Conservation (phyloP, 2,329 filamentous ascomycete species). For the Elsinoe ampelina region DNA sequence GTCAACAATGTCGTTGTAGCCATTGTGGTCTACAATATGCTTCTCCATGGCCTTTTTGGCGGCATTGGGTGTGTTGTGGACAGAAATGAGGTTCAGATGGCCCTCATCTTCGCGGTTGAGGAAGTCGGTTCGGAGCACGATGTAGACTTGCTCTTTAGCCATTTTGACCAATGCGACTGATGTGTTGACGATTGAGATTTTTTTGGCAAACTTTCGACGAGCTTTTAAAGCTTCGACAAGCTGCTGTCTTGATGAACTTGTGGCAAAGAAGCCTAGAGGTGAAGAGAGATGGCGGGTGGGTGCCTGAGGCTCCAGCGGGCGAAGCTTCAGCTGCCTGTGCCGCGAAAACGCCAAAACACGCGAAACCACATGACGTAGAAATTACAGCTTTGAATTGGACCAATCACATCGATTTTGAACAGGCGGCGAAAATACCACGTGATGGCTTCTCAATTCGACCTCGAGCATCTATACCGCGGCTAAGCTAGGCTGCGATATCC, state of each 20-base stretch:
- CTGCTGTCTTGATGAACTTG: not conserved
- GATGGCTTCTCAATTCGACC: not conserved
- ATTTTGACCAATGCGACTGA: not conserved
- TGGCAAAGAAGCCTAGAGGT: not conserved
- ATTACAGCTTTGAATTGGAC: not conserved
- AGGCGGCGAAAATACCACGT: not conserved
- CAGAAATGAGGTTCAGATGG: slow-evolving; percentile 3
- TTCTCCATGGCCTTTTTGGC: not conserved
- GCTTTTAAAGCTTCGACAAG: not conserved
- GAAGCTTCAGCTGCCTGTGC: not conserved
- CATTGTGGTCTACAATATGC: not conserved
- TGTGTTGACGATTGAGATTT: not conserved
- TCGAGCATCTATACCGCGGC: too few species aligned
- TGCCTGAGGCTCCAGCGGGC: not conserved
- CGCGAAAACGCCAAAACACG: not conserved
- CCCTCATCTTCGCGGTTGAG: not conserved
- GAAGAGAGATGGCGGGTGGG: not conserved
- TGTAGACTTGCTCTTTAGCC: not conserved
- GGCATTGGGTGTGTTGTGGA: not conserved
- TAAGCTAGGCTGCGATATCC: too few species aligned
- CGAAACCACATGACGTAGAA: not conserved
- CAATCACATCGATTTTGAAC: not conserved
- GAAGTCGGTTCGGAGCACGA: slow-evolving; percentile 12
- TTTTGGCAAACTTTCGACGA: not conserved
- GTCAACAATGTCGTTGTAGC: not conserved